phyloP scores from a whole-genome alignment of 805 yeast species.

The Monosporozyma servazzii region DNA sequence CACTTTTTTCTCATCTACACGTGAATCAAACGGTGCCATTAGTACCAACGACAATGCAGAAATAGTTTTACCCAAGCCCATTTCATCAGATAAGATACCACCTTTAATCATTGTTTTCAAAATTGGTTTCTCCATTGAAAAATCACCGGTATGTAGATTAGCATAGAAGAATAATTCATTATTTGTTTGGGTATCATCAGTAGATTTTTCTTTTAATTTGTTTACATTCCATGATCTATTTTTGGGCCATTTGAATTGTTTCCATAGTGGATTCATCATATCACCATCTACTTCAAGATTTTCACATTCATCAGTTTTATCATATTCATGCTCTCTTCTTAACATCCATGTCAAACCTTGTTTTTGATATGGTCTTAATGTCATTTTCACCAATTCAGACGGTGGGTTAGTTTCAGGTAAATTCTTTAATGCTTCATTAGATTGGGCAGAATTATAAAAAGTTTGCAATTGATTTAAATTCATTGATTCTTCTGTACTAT shows the following conservation, averaged over 20 bases:
- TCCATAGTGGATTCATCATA: slow-evolving; percentile 80
- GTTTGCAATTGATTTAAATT: slow-evolving; percentile 65
- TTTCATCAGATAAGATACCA: slow-evolving; percentile 90
- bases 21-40: slow-evolving; percentile 47
- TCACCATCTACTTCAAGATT: slow-evolving; percentile 38
- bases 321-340: slow-evolving; percentile 59
- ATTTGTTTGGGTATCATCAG: neutral
- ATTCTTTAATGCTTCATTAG: slow-evolving; percentile 43
- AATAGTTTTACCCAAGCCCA: slow-evolving; percentile 94
- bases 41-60: slow-evolving; percentile 68
- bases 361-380: slow-evolving; percentile 67
- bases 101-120: slow-evolving; percentile 57
- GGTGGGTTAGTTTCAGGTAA: slow-evolving; percentile 56
- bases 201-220: slow-evolving; percentile 7
- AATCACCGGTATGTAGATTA: slow-evolving; percentile 71
- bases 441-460: slow-evolving; percentile 65
- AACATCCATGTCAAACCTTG: slow-evolving; percentile 88
- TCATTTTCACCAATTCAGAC: slow-evolving; percentile 42
- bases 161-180: slow-evolving; percentile 47
- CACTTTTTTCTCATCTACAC: slow-evolving; percentile 7
- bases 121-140: slow-evolving; percentile 58
- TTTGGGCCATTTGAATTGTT: slow-evolving; percentile 64
- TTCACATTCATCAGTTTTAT: slow-evolving; percentile 12
- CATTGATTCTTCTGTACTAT: slow-evolving; percentile 33
- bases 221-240: slow-evolving; percentile 32